Base-by-base conservation (phyloP, 2,329 filamentous ascomycete genomes). In the Chaetomiaceae sp. region DNA sequence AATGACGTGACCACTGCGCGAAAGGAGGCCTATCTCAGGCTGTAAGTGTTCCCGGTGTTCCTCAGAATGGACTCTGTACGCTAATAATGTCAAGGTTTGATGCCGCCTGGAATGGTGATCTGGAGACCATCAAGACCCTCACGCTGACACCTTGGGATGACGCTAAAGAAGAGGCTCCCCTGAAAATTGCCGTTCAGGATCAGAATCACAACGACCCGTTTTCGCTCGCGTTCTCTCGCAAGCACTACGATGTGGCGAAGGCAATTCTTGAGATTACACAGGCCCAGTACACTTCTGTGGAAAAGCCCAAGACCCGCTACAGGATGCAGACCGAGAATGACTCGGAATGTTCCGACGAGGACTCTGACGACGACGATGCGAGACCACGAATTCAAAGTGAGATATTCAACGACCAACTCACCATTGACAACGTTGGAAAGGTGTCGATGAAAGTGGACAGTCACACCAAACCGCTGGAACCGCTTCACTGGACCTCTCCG, bases 351-450 rank as follows among this genome's bases (percentile, higher is more conserved):
- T 49, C 50, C 9, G 52, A 57, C 10, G 56, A 56, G 6, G 52
- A 42, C 9, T 51, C 48, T 17, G 35, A 63, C n/a, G 64, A 60
- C 3, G 62, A 66, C 1, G 66, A 63, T 1, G 62, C 64, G 4
- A 65, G 68, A 35, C 70, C 70, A 15, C 66, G 67, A 6, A 70
- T 79, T 33, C 67, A 70, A 38, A 67, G 66, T 14, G 74, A 83
- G 49, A 69, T 81, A 33, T 67, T 88, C 22, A 76, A 84, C 54
- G 77, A 83, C 11, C 71, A 75, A 29, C 87, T 86, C 60, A 93
- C 87, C 0, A 76, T 91, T 42, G 84, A 93, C 14, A 80, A 88
- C 55, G 73, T 93, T 47, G 84, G 84, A 0, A 76, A 86, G 53
- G 71, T 85, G 4, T 78, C 78, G 0, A 81, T 76, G 58, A 73